Evolutionary conservation across 495 filamentous ascomycete species (phyloP).

Genomic region (Annulohypoxylon bovei): DNA sequence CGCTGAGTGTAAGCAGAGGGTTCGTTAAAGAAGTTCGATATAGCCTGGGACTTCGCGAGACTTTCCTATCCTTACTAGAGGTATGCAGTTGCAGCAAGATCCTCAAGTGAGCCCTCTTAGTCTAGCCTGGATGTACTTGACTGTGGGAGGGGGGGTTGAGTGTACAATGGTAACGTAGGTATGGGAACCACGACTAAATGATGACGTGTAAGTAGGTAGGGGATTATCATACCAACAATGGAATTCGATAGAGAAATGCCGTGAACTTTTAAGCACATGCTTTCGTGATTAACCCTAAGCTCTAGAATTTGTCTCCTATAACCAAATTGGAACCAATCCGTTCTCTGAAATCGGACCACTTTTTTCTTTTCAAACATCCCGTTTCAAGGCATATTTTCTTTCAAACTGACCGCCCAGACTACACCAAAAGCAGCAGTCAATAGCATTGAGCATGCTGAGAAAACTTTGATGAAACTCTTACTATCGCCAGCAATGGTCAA

Average conservation of each 20-base stretch:
- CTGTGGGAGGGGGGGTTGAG: neutral
- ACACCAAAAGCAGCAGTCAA: conserved; percentile 46
- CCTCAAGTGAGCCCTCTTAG: neutral
- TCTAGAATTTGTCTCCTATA: neutral
- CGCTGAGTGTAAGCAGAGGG: too few species aligned
- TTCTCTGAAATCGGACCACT: neutral
- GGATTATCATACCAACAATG: too few species aligned
- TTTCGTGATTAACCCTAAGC: neutral
- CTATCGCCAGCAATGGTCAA: conserved; percentile 57
- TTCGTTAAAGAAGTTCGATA: too few species aligned
- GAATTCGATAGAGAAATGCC: neutral
- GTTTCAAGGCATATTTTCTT: conserved; percentile 40
- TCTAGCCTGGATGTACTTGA: neutral
- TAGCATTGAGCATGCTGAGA: conserved; percentile 51
- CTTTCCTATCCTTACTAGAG: neutral
- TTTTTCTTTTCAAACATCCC: neutral
- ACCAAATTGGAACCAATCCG: neutral
- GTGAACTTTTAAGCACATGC: neutral
- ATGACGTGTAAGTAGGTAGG: too few species aligned
- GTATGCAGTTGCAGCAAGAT: neutral
- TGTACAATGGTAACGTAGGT: too few species aligned
- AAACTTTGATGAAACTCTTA: conserved; percentile 45
- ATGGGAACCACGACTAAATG: neutral
- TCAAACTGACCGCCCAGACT: conserved; percentile 42
- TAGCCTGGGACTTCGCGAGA: neutral